Evolutionary conservation across 257 asterid species (phyloP), one percentile per base, ranked within the genome.

Genomic region (Asclepias syriaca): DNA sequence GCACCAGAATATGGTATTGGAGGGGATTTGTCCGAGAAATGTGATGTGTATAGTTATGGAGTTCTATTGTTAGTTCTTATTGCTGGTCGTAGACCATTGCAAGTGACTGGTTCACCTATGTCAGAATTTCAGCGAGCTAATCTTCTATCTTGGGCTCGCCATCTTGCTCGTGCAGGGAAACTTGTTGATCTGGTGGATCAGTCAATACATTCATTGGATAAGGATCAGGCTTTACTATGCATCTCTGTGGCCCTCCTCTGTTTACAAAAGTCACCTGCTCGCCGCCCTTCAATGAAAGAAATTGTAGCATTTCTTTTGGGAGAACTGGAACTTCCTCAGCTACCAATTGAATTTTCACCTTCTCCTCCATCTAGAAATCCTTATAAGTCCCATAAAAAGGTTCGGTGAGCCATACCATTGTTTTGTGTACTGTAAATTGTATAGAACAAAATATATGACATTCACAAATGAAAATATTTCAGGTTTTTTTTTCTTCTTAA

Each of bases 81-180:
- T 32, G 86, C 99, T 1, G 98, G 99, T 9, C 87, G 99, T 32
- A 82, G 99, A 81, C 99, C 99, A 40, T 96, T 95, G 73, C 93
- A 95, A 86, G 96, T 95, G 71, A 95, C 96, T 0, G 97, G 97
- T 3, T 95, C 98, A 0, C 98, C 99, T 43, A 82, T 90, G 96
- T 85, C 96, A 1, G 98, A 95, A 71, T 92, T 92, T 82, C 93
- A 88, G 58, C 84, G 93, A 24, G 99, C 98, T 55, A 95, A 95
- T 80, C 96, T 95, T 39, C 74, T 92, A 15, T 95, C 98, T 0
- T 95, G 98, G 99, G 89, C 99, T 10, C 90, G 96, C 3, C 93
- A 83, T 63, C 97, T 95, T 65, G 92, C 99, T 70, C 98, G 96
- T 5, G 90, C 92, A 8, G 98, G 99, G 85, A 95, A 87, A 84